Base-by-base conservation (phyloP, 306 rosid species). In the Fragaria iinumae region DNA sequence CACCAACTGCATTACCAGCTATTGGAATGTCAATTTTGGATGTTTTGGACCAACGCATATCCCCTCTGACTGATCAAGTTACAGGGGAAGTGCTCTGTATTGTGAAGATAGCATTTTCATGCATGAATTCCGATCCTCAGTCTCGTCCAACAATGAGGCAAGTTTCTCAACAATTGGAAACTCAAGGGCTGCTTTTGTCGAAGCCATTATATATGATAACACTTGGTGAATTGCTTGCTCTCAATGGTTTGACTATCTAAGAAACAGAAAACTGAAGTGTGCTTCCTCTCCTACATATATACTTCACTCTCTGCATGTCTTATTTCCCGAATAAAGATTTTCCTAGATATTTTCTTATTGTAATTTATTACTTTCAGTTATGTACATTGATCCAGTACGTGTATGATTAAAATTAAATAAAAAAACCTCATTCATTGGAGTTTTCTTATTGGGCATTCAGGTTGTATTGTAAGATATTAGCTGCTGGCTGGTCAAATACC, bases 121-220 rank as follows among this genome's bases (percentile, higher is more conserved):
- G 73, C 67, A 4, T 67, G 20, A 23, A 52, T 23, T 1, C 25
- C 2, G 13, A 0, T 36, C 73, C 67, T 2, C 73, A 52, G 16
- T 48, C 12, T 50, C 43, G 67, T 67, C 79, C 80, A 38, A 76
- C 56, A 21, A 76, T 76, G 73, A 76, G 67, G 17, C 7, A 76
- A 52, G 63, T 76, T 52, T 76, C 80, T 52, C 67, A 23, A 3
- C 20, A 36, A 48, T 32, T 76, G 4, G 25, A 36, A 53, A 38
- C 67, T 49, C 56, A 39, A 2, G 52, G 23, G 66, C 9, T 66
- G 8, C 29, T 5, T 39, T 50, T 36, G 27, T 10, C 73, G 0
- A 67, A 67, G 41, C 41, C 73, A 36, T 9, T 76, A 4, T 4
- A 1, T 76, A 8, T 66, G 12, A 39, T 53, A 36, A 52, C 67